Evolutionary conservation across 2,329 filamentous ascomycete species (phyloP).

Genomic region (Colletotrichum australisinense): DNA sequence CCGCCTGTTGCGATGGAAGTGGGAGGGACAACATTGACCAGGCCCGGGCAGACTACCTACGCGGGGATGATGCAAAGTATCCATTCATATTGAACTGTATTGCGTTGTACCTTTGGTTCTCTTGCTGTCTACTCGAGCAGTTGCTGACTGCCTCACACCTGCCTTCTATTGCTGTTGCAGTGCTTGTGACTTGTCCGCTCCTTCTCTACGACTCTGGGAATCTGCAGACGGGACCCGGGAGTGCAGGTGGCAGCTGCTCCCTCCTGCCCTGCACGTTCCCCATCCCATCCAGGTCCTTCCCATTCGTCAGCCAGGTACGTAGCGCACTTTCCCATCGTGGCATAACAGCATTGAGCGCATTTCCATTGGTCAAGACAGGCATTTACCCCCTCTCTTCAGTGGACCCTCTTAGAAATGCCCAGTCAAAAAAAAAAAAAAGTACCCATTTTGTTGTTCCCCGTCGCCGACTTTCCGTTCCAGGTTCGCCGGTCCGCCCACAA

Average conservation of each 20-base stretch:
- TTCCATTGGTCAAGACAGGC: conserved; percentile 12
- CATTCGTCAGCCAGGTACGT: conserved; percentile 19
- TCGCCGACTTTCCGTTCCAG: background rate
- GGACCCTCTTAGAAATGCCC: conserved; percentile 6
- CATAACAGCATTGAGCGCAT: conserved; percentile 14
- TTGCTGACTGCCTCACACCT: too few species aligned
- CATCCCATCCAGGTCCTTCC: background rate
- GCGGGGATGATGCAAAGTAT: background rate
- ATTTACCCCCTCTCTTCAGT: background rate
- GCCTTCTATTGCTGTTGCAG: too few species aligned
- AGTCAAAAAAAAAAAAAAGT: conserved; percentile 7
- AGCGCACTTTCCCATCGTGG: background rate
- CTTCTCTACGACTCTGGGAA: too few species aligned
- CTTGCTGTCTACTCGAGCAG: too few species aligned
- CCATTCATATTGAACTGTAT: background rate
- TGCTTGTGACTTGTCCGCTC: too few species aligned
- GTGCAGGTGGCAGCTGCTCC: background rate
- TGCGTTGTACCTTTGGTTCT: background rate
- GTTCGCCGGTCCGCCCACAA: background rate
- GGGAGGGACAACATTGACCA: background rate
- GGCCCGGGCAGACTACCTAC: background rate
- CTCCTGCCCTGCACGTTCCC: background rate
- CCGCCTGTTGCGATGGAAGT: background rate
- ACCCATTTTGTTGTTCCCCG: conserved; percentile 1
- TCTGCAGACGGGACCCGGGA: too few species aligned